Conservation (phyloP, 805 yeast species). For the Wickerhamomyces strasburgensis region DNA sequence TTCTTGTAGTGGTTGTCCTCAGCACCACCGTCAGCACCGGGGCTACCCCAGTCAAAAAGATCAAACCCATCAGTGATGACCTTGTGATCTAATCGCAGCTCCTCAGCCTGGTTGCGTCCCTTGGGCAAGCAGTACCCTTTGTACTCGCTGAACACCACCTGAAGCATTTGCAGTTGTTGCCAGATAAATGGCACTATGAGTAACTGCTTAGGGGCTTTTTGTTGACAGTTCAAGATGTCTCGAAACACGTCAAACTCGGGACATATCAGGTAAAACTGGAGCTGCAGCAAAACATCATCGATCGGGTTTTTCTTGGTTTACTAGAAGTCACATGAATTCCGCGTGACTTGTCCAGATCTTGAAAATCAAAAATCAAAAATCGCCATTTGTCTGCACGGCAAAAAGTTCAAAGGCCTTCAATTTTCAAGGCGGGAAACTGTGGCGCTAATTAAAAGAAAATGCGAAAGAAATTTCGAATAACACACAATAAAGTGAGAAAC, state of each 20-base stretch:
- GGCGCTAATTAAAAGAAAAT: background rate
- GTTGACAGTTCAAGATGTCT: no score
- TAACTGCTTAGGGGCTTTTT: background rate
- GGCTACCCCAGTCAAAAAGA: constrained; percentile 31
- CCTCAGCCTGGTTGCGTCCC: constrained; percentile 3
- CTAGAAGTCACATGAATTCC: no score
- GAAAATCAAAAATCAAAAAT: no score
- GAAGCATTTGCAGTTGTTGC: no score
- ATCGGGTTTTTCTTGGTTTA: no score
- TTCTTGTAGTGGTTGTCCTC: constrained; percentile 2
- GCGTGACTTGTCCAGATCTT: no score
- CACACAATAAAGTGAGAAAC: background rate
- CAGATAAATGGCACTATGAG: background rate
- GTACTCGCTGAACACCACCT: constrained; percentile 16
- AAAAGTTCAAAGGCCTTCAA: no score
- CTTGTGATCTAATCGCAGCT: background rate
- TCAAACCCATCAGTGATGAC: constrained; percentile 37
- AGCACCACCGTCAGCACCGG: constrained; percentile 5
- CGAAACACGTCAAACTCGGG: background rate
- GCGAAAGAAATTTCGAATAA: background rate
- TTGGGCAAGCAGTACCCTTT: constrained; percentile 23
- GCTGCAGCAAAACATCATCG: constrained; percentile 1
- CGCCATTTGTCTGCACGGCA: no score
- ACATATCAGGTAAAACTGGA: constrained; percentile 1
- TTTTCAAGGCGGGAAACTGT: background rate